Base-by-base conservation (phyloP, 495 filamentous ascomycete genomes). In the Hypoxylon fragiforme region DNA sequence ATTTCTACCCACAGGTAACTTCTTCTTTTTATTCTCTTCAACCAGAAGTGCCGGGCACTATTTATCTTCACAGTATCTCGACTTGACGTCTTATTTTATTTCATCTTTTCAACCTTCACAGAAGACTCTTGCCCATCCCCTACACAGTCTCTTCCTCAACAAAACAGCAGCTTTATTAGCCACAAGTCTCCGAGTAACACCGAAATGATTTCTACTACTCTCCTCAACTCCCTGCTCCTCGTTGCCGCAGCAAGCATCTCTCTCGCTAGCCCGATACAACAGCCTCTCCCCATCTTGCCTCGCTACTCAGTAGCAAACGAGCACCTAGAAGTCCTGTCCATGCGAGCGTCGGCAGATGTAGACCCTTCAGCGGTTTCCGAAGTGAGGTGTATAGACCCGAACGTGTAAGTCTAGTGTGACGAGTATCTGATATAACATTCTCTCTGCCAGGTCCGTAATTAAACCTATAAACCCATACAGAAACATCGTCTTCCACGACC, bases 401-500 rank as follows among this genome's bases (percentile, higher is more conserved):
- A 59, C 4, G 53, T 49, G 73, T 74, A 68, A 50, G 70, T 55
- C n/a, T n/a, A n/a, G n/a, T n/a, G n/a, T n/a, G n/a, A n/a, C n/a
- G n/a, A n/a, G n/a, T n/a, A n/a, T n/a, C n/a, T n/a, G n/a, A n/a
- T n/a, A n/a, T n/a, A n/a, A n/a, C n/a, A n/a, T 14, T 28, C 5
- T 45, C 19, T 37, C 34, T 16, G 13, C 34, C 34, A 4, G 5
- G 3, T 13, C n/a, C 26, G 26, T 30, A 5, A 5, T 5, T 11
- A 30, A 22, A 7, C 8, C 24, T 19, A 18, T 48, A 55, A 41
- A 64, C 22, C 38, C 19, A 7, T n/a, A 1, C 16, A 82, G 78
- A 0, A 73, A 70, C 32, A 75, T 83, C 39, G 73, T 78, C 45
- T 73, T 68, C 35, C 77, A 82, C 65, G 75, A 79, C 62, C 75